Evolutionary conservation across 2,329 filamentous ascomycete genomes (phyloP).

Genomic region (Pseudogymnoascus sp.): DNA sequence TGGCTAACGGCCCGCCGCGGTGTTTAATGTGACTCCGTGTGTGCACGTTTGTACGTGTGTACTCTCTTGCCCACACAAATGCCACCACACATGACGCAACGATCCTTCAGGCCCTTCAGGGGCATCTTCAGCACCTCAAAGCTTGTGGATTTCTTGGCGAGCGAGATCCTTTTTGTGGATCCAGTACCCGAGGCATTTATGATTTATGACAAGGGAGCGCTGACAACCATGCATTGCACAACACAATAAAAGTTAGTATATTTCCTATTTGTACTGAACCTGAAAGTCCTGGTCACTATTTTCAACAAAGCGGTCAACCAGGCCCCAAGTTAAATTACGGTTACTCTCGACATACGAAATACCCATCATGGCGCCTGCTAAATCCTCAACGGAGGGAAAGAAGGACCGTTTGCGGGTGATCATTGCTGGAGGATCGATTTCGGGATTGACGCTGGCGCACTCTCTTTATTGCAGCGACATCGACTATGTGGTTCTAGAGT

Average conservation of each 20-base stretch:
- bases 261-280: not conserved
- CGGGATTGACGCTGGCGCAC: slow-evolving; percentile 38
- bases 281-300: not conserved
- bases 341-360: not conserved
- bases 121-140: not conserved
- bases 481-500: slow-evolving; percentile 42
- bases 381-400: not conserved
- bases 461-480: slow-evolving; percentile 37
- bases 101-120: too few species aligned
- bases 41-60: too few species aligned
- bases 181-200: not conserved
- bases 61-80: not conserved
- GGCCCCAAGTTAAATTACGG: not conserved
- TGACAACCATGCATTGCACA: not conserved
- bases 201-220: not conserved
- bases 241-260: not conserved
- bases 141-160: not conserved
- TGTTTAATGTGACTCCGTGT: not conserved
- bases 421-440: slow-evolving; percentile 41
- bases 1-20: not conserved
- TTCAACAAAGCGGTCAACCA: not conserved
- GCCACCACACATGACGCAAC: not conserved
- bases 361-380: not conserved
- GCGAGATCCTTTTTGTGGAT: not conserved
- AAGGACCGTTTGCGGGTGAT: slow-evolving; percentile 27